Conservation (phyloP, 2,329 filamentous ascomycete genomes). For the Ophiostoma quercus region DNA sequence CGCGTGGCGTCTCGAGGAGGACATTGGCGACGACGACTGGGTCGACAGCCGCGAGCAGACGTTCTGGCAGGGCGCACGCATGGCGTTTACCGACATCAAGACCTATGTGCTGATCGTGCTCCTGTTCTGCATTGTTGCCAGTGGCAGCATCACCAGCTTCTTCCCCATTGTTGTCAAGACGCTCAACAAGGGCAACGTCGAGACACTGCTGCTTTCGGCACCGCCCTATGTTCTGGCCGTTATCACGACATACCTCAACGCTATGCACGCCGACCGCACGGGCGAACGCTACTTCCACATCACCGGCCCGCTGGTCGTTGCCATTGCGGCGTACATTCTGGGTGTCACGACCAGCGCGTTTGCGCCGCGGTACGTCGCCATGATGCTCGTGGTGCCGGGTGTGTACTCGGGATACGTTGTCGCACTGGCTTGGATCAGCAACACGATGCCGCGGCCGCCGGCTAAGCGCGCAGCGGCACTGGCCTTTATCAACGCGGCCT, state of each 20-base stretch:
- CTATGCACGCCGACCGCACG: constrained; percentile 65
- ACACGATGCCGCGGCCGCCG: constrained; percentile 67
- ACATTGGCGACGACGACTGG: constrained; percentile 60
- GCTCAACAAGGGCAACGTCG: constrained; percentile 56
- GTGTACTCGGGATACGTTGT: constrained; percentile 62
- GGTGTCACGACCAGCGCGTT: constrained; percentile 56
- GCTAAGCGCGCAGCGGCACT: constrained; percentile 66
- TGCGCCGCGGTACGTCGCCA: constrained; percentile 61
- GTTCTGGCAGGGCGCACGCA: constrained; percentile 48
- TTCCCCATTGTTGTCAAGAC: constrained; percentile 63
- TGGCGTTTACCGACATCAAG: constrained; percentile 55
- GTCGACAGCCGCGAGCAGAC: constrained; percentile 51
- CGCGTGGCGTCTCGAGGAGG: constrained; percentile 41
- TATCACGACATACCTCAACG: constrained; percentile 58
- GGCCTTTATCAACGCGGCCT: constrained; percentile 70
- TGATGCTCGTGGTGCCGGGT: constrained; percentile 60
- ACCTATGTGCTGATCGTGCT: constrained; percentile 55
- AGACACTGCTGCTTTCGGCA: constrained; percentile 57
- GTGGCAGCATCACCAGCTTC: constrained; percentile 60
- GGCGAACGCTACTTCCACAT: constrained; percentile 69
- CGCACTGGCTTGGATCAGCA: constrained; percentile 67
- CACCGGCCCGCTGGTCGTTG: constrained; percentile 54
- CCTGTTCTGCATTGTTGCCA: constrained; percentile 52
- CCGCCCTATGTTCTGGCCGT: constrained; percentile 61
- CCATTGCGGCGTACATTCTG: constrained; percentile 61